Evolutionary conservation across 345 rosid genomes (phyloP), one percentile per base, ranked within the genome.

Genomic region (Ricinus communis): DNA sequence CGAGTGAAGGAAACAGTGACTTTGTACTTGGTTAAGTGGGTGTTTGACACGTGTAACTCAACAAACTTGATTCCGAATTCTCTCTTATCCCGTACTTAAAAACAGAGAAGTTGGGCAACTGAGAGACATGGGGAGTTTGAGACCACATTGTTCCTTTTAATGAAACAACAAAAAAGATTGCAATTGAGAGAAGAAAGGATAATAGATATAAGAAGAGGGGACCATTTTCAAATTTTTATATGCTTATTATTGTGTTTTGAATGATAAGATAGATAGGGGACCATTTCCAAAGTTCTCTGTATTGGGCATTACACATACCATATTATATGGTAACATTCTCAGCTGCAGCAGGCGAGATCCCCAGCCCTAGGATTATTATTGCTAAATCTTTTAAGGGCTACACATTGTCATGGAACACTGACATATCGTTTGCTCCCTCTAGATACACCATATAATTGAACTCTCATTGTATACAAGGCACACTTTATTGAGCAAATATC

Each of bases 111-210:
- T 77, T 41, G 58, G 70, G 73, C 60, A 74, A 50, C 71, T 36
- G 74, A 22, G 78, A 64, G 74, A 77, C 77, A 53, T 27, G 55
- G 16, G 15, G 68, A 72, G 67, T 60, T 74, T 56, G 80, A 46
- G 64, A 68, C 75, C 52, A 65, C 69, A 59, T 50, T 82, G 84
- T 77, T 84, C 65, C 83, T 79, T 84, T 82, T 82, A 82, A 84
- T 82, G 85, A 82, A 84, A 84, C 87, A 82, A 36, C 25, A 22
- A 55, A 41, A 53, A 65, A 52, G 66, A 47, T 60, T 54, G 31
- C 68, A 62, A 76, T 60, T 40, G 1, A 50, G 28, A n/a, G 24
- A 50, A 41, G 19, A 30, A 25, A 50, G 31, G 12, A 1, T n/a
- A n/a, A n/a, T n/a, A n/a, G n/a, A n/a, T 15, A 30, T 8, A 14